These are phyloP conservation scores for Cinnamomum micranthum DNA, from an alignment of 164 flowering plant genomes.

Conservation along the genomic window DNA sequence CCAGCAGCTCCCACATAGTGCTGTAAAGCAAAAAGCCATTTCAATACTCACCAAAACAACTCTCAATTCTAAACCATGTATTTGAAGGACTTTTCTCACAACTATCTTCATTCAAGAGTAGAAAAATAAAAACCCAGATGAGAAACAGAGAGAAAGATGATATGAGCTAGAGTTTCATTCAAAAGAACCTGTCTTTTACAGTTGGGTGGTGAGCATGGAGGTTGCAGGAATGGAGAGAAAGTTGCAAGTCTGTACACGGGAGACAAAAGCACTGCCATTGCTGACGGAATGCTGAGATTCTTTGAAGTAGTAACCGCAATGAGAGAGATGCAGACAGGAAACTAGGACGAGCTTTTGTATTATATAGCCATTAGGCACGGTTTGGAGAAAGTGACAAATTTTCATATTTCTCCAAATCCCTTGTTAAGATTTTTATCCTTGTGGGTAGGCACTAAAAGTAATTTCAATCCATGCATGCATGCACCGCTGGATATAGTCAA, in stretches of 20 bases:
- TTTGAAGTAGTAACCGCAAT: conserved; percentile 1
- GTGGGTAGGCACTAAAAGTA: too few relatives aligned
- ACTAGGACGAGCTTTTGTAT: not conserved
- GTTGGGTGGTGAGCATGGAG: conserved; percentile 12
- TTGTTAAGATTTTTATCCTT: too few relatives aligned
- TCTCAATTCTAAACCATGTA: not conserved
- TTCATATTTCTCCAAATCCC: not conserved
- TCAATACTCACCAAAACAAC: not conserved
- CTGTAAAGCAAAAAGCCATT: conserved; percentile 24
- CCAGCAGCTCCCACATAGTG: conserved; percentile 35
- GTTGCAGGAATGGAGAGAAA: conserved; percentile 11
- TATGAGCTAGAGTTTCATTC: not conserved
- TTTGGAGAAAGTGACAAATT: not conserved
- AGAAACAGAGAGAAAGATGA: not conserved
- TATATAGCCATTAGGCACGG: not conserved
- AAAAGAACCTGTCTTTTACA: conserved; percentile 32
- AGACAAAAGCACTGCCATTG: conserved; percentile 32
- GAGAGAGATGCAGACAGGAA: conserved; percentile 11
- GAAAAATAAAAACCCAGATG: not conserved
- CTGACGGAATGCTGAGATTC: not conserved
- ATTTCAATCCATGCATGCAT: too few relatives aligned
- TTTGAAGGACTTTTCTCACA: not conserved
- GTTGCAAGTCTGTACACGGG: conserved; percentile 10
- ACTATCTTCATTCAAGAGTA: not conserved
- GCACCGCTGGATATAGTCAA: too few relatives aligned